Percentiles rank a stretch among this genome's conserved stretches.
Conservation (phyloP, 2,329 filamentous ascomycete species). For the Fusarium udum region DNA sequence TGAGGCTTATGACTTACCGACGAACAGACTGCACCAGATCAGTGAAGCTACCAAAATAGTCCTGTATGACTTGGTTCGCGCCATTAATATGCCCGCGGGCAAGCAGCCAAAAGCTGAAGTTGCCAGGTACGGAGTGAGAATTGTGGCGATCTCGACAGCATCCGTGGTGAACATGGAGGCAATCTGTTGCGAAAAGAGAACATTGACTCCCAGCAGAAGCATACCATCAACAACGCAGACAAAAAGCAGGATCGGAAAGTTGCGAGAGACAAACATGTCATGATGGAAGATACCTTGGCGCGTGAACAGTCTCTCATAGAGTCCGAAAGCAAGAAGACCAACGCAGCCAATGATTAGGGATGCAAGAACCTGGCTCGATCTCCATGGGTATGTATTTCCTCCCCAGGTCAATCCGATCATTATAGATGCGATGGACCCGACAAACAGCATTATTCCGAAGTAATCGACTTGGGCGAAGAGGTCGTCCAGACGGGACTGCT, state of each 20-base stretch:
- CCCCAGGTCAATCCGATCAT: not conserved
- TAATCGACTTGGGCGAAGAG: not conserved
- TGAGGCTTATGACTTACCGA: not conserved
- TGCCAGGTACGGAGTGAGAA: not conserved
- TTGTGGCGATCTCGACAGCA: not conserved
- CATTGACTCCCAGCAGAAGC: not conserved
- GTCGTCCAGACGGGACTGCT: not conserved
- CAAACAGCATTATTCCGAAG: not conserved
- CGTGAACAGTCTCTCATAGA: not conserved
- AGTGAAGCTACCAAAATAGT: not conserved
- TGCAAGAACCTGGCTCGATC: not conserved
- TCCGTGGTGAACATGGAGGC: not conserved
- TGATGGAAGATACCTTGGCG: not conserved
- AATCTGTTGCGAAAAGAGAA: not conserved
- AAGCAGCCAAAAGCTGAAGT: not conserved
- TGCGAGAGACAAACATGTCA: not conserved
- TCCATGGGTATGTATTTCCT: not conserved
- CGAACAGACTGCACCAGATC: not conserved
- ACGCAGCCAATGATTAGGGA: not conserved
- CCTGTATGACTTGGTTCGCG: not conserved
- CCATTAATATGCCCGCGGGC: not conserved
- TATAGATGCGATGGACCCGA: not conserved
- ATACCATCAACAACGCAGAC: not conserved
- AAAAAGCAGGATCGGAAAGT: not conserved
- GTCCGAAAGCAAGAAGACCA: not conserved